Conservation (phyloP, 202 grass and related monocot species). For the Dendrocalamus latiflorus region DNA sequence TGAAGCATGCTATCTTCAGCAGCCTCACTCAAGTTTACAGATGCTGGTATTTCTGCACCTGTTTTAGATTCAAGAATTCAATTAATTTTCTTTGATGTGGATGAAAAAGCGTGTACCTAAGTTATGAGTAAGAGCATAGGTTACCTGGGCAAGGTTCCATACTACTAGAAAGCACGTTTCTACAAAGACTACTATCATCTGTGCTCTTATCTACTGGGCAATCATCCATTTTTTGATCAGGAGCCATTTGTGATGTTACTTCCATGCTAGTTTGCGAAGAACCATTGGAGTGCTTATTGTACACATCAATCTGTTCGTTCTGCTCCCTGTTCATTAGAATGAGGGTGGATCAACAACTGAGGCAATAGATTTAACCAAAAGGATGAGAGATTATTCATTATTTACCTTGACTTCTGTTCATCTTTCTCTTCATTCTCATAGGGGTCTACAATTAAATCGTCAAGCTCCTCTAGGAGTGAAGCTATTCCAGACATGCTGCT, state of each 20-base stretch:
- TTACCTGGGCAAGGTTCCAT: conserved; percentile 51
- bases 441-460: conserved; percentile 81
- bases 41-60: conserved; percentile 31
- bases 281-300: conserved; percentile 26
- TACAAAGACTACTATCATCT: conserved; percentile 19
- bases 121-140: not conserved
- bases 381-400: conserved; percentile 2
- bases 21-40: conserved; percentile 32
- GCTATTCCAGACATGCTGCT: conserved; percentile 55
- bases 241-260: conserved; percentile 21
- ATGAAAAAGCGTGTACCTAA: conserved; percentile 3
- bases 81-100: conserved; percentile 9
- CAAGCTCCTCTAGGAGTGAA: conserved; percentile 72
- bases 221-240: conserved; percentile 22
- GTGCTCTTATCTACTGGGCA: conserved; percentile 18
- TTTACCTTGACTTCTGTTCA: conserved; percentile 47
- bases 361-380: conserved; percentile 4
- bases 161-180: conserved; percentile 25
- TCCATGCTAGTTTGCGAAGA: conserved; percentile 26
- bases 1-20: conserved; percentile 12
- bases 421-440: conserved; percentile 52
- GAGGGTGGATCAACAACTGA: conserved; percentile 12
- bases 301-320: conserved; percentile 24
- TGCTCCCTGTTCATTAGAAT: conserved; percentile 30
- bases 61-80: conserved; percentile 25